Evolutionary conservation across 2,329 filamentous ascomycete species (phyloP), one percentile per base, ranked within the genome.

Genomic region (Zymoseptoria crescenta): DNA sequence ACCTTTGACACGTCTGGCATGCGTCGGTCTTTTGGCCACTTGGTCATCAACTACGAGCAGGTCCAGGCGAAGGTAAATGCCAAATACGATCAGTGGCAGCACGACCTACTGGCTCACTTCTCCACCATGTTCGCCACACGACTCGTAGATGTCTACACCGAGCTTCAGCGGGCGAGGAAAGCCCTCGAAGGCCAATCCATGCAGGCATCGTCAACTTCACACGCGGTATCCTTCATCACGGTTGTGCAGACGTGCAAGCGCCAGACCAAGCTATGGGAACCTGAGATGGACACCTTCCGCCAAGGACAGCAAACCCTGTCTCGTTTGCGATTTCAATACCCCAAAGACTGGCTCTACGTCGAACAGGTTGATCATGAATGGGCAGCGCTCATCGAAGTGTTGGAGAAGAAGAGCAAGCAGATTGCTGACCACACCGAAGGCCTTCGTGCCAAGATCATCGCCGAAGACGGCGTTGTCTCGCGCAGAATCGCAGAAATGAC

Each of bases 41-140:
- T 97, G 56, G 91, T 88, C 3, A 91, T 99, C 69, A 93, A 99
- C 73, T 99, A 99, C 70, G 94, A 97, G 69, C 95, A 99, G 74
- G 94, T 99, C 0, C 95, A 99, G 75, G 91, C 93, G 59, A 96
- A 96, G 75, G 94, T 99, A 74, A 99, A 97, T 69, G 91, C 91
- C 68, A 99, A 97, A 74, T 99, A 99, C 72, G 95, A 99, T 72
- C 93, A 97, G 74, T 99, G 95, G 94, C 94, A 99, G 74, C 91
- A 96, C 68, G 94, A 99, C 65, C 96, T 99, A 57, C 80, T 97
- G 45, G 84, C 89, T 67, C 96, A 96, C 72, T 99, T 99, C 74
- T 94, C 91, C 45, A 83, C 83, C 58, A 90, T 94, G 58, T 87
- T 99, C 52, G 91, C 92, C 52, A 88, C 85, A 63, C 89, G 92